Percentiles rank a stretch among this genome's conserved stretches.
Conservation (phyloP, 179 eudicot species). For the Nepenthes alata region DNA sequence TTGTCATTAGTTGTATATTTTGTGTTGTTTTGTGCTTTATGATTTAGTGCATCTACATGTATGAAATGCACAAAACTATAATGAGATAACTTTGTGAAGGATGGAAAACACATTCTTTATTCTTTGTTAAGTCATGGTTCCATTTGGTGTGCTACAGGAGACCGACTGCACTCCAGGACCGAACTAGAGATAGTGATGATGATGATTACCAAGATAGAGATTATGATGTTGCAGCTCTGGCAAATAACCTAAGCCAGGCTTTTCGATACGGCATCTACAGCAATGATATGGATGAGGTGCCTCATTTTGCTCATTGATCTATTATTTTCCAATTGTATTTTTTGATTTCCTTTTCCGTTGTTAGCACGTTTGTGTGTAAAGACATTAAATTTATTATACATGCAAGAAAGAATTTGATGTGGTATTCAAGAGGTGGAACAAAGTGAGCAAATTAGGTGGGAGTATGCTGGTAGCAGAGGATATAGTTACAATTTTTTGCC, state of each 20-base stretch:
- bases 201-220: constrained; percentile 96
- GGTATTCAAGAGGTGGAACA: not conserved
- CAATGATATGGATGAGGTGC: constrained; percentile 69
- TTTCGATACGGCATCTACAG: constrained; percentile 69
- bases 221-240: constrained; percentile 90
- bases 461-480: too few species aligned
- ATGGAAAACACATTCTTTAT: not conserved
- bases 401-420: not conserved
- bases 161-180: constrained; percentile 71
- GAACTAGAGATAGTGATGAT: constrained; percentile 75
- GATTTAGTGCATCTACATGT: too few species aligned
- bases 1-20: too few species aligned
- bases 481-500: too few species aligned
- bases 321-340: not conserved
- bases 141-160: constrained; percentile 42
- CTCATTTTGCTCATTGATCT: not conserved
- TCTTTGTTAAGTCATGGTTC: constrained; percentile 1
- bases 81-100: not conserved
- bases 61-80: too few species aligned
- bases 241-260: constrained; percentile 88
- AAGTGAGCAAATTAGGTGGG: not conserved
- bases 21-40: too few species aligned
- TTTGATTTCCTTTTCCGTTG: not conserved
- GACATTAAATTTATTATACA: too few species aligned
- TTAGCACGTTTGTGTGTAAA: not conserved